Conservation (phyloP, 768 basidiomycete species). For the Leucocoprinus birnbaumii region DNA sequence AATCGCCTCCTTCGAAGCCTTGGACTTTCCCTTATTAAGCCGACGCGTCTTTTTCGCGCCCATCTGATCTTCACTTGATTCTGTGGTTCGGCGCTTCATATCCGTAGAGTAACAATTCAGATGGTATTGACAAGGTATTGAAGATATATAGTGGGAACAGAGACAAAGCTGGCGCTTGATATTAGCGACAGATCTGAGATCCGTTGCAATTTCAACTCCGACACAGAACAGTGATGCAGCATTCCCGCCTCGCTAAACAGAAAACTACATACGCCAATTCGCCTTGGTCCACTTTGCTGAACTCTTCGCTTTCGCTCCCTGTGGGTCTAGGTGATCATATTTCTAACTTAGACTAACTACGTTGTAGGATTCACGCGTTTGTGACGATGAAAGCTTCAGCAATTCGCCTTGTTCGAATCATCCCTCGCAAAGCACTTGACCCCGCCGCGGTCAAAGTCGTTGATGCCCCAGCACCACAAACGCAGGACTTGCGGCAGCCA, state of each 20-base stretch:
- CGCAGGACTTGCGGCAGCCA: slow-evolving; percentile 28
- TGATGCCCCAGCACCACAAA: slow-evolving; percentile 30
- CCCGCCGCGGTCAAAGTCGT: slow-evolving; percentile 26
- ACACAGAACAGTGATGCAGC: neutral
- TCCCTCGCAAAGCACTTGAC: slow-evolving; percentile 31
- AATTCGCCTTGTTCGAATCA: slow-evolving; percentile 31
- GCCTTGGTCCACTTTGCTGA: too few species aligned
- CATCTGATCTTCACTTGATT: neutral
- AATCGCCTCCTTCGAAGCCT: slow-evolving; percentile 5
- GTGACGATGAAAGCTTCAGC: slow-evolving; percentile 34
- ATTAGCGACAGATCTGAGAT: slow-evolving; percentile 2
- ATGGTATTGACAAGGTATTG: neutral
- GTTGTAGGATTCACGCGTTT: too few species aligned
- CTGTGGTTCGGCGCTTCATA: slow-evolving; percentile 1
- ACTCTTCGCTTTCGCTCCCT: too few species aligned
- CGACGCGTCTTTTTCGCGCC: slow-evolving; percentile 2
- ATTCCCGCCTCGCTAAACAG: neutral
- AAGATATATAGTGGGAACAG: too few species aligned
- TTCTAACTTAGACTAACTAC: too few species aligned
- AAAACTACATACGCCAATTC: neutral
- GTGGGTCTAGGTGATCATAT: too few species aligned
- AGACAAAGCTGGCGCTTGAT: too few species aligned
- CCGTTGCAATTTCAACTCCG: slow-evolving; percentile 10
- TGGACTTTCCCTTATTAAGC: neutral
- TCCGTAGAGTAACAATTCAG: neutral